Percentiles rank a stretch among this genome's conserved stretches.
Evolutionary conservation across 306 rosid genomes (phyloP).

Genomic region (Alnus glutinosa): DNA sequence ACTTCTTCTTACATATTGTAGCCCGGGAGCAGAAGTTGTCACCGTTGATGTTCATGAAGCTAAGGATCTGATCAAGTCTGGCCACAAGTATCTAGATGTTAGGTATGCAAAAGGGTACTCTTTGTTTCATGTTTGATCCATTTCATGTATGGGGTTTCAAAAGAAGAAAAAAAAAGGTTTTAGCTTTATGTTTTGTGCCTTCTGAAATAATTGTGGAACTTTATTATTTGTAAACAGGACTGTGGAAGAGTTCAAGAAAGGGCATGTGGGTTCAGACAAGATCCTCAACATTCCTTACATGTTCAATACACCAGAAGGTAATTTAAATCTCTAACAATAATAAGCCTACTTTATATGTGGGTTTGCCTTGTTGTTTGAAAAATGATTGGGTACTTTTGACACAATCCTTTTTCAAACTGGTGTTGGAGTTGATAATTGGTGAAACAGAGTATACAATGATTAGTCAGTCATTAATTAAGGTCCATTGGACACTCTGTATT

Average conservation of each 20-base stretch:
- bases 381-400: no score
- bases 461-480: no score
- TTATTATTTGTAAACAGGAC: conserved; percentile 49
- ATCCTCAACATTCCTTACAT: conserved; percentile 74
- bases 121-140: not conserved
- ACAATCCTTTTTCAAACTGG: no score
- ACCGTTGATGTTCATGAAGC: conserved; percentile 68
- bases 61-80: conserved; percentile 51
- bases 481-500: no score
- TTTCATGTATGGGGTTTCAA: not conserved
- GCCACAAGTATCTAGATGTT: conserved; percentile 70
- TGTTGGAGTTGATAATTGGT: no score
- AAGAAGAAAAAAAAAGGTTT: not conserved
- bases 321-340: not conserved
- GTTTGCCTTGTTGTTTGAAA: no score
- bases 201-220: not conserved
- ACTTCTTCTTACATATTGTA: conserved; percentile 30
- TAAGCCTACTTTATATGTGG: not conserved
- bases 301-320: conserved; percentile 67
- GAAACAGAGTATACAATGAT: no score
- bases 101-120: conserved; percentile 42
- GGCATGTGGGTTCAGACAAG: conserved; percentile 60
- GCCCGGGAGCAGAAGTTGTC: conserved; percentile 50
- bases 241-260: conserved; percentile 65
- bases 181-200: not conserved